Evolutionary conservation across 768 basidiomycete species (phyloP), one percentile per base, ranked within the genome.

Genomic region (Leccinum imitatum): DNA sequence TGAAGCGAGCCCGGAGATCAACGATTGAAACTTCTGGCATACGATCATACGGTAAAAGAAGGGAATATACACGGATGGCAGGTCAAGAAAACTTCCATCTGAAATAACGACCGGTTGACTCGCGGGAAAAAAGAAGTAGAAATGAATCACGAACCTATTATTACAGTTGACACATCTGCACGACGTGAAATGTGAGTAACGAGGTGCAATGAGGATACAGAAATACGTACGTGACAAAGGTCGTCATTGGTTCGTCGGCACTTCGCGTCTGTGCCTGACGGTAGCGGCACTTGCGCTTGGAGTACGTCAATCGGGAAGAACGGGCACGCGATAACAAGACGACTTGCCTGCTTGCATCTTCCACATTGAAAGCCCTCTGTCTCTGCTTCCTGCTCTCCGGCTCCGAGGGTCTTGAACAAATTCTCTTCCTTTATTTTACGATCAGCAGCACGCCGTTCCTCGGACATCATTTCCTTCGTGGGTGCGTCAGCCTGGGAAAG

Each of bases 231-330:
- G 91, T 94, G 65, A 95, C 92, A 71, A 95, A 96, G 19, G 94
- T 95, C 3, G 96, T 98, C 95, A 98, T 98, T 23, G 96, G 95
- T 76, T 98, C 97, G 77, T 98, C 97, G 8, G 97, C 96, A 70
- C 92, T 94, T 57, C 97, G 84, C 8, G 97, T 99, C 73, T 99
- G 97, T 67, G 93, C 93, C 78, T 98, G 95, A 65, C 93, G 89
- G 68, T 97, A 98, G 50, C 89, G 84, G 67, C 93, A 92, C 77
- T 94, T 93, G 67, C 90, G 79, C 88, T 90, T 61, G 19, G 44
- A 44, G 57, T 54, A 41, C 6, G 37, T 66, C 14, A 65, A 41
- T 48, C 13, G 17, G 17, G 27, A 13, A 46, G 5, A 27, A n/a
- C 13, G n/a, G 4, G 27, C 2, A 10, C 14, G 2, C 5, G 59